Conservation (phyloP, 139 green algal genomes). For the Closterium sp. region DNA sequence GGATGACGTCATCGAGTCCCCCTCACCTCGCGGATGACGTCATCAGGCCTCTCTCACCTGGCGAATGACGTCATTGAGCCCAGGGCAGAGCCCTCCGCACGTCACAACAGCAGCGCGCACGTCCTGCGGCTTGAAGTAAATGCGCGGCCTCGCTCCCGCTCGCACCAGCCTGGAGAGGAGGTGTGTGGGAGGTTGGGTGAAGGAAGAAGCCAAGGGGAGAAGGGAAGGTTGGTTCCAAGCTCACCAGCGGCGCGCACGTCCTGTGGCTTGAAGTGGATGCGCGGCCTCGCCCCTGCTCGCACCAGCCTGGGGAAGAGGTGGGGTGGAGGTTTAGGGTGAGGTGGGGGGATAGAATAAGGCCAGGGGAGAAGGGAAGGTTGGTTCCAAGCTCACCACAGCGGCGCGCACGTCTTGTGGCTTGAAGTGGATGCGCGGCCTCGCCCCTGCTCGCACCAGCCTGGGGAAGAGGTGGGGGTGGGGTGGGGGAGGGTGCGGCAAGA, state of each 20-base stretch:
- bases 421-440: slow-evolving; percentile 60
- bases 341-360: too few species aligned
- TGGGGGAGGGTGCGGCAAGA: too few species aligned
- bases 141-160: slow-evolving; percentile 26
- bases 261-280: slow-evolving; percentile 73
- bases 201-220: too few species aligned
- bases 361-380: too few species aligned
- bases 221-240: too few species aligned
- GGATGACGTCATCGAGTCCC: too few species aligned
- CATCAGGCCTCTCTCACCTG: slow-evolving; percentile 15
- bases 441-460: slow-evolving; percentile 35
- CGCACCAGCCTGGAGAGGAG: slow-evolving; percentile 16
- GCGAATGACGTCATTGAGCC: slow-evolving; percentile 95
- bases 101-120: slow-evolving; percentile 78
- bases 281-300: slow-evolving; percentile 23
- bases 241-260: slow-evolving; percentile 72
- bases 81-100: slow-evolving; percentile 79
- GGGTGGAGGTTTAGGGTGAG: too few species aligned
- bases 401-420: slow-evolving; percentile 77
- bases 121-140: slow-evolving; percentile 73
- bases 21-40: too few species aligned
- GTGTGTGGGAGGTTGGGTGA: too few species aligned
- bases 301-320: slow-evolving; percentile 14
- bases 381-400: slow-evolving; percentile 60
- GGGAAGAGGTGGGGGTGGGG: not conserved